These are phyloP conservation scores for Fusarium staphyleae DNA, from an alignment of 2,329 filamentous ascomycete genomes.

Conservation along the genomic window DNA sequence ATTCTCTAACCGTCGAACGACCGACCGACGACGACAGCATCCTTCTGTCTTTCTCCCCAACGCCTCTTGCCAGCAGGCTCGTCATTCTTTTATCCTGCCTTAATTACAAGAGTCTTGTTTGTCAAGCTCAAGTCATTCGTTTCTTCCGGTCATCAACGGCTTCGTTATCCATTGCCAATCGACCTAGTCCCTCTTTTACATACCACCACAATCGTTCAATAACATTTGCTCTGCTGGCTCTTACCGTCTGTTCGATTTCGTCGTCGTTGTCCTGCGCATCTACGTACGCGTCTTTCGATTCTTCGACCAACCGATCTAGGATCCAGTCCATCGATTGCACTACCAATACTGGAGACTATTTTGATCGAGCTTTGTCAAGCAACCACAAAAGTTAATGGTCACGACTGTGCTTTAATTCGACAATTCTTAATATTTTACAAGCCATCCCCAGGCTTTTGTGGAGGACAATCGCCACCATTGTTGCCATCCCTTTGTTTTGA, in stretches of 20 bases:
- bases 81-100: constrained; percentile 49
- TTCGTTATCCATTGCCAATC: constrained; percentile 14
- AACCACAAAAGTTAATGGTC: constrained; percentile 34
- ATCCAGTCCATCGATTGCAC: constrained; percentile 14
- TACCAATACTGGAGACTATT: constrained; percentile 25
- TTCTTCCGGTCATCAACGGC: constrained; percentile 33
- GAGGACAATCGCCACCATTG: constrained; percentile 22
- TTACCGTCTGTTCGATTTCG: not conserved
- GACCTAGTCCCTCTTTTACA: constrained; percentile 36
- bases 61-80: constrained; percentile 62
- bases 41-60: constrained; percentile 34
- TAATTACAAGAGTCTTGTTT: constrained; percentile 35
- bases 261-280: constrained; percentile 15
- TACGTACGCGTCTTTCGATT: constrained; percentile 26
- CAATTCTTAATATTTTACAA: constrained; percentile 32
- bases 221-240: constrained; percentile 30
- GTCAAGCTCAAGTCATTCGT: constrained; percentile 35
- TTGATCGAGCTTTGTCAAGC: constrained; percentile 16
- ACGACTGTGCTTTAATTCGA: constrained; percentile 24
- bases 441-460: constrained; percentile 9
- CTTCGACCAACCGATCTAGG: constrained; percentile 33
- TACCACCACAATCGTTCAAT: constrained; percentile 27
- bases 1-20: constrained; percentile 48
- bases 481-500: constrained; percentile 15
- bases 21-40: constrained; percentile 37